phyloP scores from a whole-genome alignment of 2,329 filamentous ascomycete species.

The Metarhizium sp. region DNA sequence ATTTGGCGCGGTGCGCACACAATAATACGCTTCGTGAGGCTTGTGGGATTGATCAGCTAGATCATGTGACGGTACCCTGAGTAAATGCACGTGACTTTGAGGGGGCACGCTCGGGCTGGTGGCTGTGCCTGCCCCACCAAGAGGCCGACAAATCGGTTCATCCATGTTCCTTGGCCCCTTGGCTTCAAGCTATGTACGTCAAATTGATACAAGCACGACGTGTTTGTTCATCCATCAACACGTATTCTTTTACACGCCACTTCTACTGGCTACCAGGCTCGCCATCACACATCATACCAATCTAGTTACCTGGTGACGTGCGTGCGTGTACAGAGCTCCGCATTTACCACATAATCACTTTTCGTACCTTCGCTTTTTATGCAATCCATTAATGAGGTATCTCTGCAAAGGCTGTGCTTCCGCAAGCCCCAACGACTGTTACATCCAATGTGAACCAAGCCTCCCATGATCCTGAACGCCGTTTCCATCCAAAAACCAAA shows the following conservation, averaged over 20 bases:
- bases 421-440: neutral
- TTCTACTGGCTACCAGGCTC: too few relatives aligned
- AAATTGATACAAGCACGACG: too few relatives aligned
- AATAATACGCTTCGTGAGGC: conserved; percentile 4
- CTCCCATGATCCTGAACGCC: conserved; percentile 8
- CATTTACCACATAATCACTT: neutral
- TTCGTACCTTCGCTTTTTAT: neutral
- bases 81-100: neutral
- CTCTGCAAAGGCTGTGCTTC: neutral
- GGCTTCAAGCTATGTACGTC: too few relatives aligned
- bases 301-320: too few relatives aligned
- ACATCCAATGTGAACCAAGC: neutral
- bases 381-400: conserved; percentile 9
- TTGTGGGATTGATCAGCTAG: conserved; percentile 11
- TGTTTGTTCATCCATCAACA: too few relatives aligned
- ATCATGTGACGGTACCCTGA: conserved; percentile 23
- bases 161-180: too few relatives aligned
- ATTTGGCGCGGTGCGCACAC: conserved; percentile 15
- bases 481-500: neutral
- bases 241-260: too few relatives aligned
- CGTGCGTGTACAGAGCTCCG: neutral
- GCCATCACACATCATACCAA: too few relatives aligned
- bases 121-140: neutral
- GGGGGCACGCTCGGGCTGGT: too few relatives aligned
- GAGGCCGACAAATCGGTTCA: too few relatives aligned